These are phyloP conservation scores for Amanita muscaria DNA, from an alignment of 768 basidiomycete species.

Conservation along the genomic window DNA sequence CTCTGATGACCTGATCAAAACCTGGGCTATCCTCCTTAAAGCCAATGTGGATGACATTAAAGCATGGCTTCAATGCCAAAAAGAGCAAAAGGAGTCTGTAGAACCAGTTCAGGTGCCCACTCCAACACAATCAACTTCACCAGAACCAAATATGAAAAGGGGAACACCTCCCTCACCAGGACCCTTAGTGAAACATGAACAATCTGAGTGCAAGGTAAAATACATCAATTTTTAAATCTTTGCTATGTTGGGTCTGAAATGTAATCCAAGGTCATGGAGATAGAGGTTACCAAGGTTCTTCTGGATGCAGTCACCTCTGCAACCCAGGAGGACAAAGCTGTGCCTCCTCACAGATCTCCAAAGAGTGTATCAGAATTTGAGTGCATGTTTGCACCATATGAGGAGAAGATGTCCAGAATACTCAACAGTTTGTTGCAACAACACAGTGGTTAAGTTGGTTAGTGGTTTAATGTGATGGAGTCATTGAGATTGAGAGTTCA, in stretches of 20 bases:
- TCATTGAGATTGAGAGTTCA: too few species aligned
- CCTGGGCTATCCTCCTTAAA: conserved; percentile 24
- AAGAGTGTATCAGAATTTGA: not conserved
- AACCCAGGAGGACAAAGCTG: not conserved
- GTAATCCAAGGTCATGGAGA: not conserved
- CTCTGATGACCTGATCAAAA: conserved; percentile 16
- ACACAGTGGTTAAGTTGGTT: too few species aligned
- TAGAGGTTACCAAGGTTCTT: not conserved
- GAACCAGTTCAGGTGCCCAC: conserved; percentile 7
- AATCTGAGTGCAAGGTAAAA: not conserved
- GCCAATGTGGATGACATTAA: conserved; percentile 16
- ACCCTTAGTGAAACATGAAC: not conserved
- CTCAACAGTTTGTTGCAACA: not conserved
- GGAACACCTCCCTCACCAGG: not conserved
- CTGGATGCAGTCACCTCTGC: not conserved
- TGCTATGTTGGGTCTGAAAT: not conserved
- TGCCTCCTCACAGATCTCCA: not conserved
- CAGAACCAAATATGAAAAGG: not conserved
- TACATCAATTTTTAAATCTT: not conserved
- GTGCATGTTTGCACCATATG: conserved; percentile 1
- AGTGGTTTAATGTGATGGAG: too few species aligned
- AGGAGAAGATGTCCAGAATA: conserved; percentile 4
- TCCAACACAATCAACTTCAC: conserved; percentile 6
- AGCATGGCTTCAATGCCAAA: conserved; percentile 14
- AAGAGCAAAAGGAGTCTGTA: not conserved